Evolutionary conservation across 257 asterid species (phyloP).

Genomic region (Haberlea rhodopensis): DNA sequence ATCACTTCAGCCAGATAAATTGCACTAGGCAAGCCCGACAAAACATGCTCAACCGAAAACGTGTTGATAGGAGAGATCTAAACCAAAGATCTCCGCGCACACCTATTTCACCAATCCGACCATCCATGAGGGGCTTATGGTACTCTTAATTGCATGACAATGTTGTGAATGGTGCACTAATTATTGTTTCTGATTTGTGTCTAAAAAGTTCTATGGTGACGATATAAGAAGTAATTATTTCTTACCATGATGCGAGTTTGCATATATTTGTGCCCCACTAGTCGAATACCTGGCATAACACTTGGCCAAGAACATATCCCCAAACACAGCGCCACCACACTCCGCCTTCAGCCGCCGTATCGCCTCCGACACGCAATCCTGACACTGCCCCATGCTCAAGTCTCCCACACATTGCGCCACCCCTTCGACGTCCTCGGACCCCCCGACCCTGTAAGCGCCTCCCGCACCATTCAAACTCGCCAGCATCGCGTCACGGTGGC

Average conservation of each 20-base stretch:
- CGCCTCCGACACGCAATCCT: conserved; percentile 82
- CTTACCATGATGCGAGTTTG: conserved; percentile 57
- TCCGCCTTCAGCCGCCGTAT: conserved; percentile 67
- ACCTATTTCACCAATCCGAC: too few relatives aligned
- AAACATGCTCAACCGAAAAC: too few relatives aligned
- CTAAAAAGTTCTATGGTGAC: too few relatives aligned
- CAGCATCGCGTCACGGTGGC: conserved; percentile 68
- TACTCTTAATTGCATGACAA: too few relatives aligned
- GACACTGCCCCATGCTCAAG: conserved; percentile 74
- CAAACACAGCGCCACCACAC: conserved; percentile 89
- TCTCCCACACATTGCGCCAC: conserved; percentile 96
- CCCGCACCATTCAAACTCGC: conserved; percentile 57
- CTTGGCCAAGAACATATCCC: conserved; percentile 85
- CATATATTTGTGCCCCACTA: conserved; percentile 52
- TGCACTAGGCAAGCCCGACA: too few relatives aligned
- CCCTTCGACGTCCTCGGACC: conserved; percentile 68
- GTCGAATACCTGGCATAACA: conserved; percentile 90
- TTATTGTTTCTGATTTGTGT: too few relatives aligned
- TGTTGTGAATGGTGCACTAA: too few relatives aligned
- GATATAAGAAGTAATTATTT: too few relatives aligned
- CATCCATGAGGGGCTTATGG: too few relatives aligned
- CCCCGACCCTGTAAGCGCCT: conserved; percentile 73
- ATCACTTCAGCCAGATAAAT: too few relatives aligned
- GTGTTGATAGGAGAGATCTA: too few relatives aligned
- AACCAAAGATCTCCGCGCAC: too few relatives aligned